Conservation (phyloP, 1,284 basidiomycete species). For the Apiotrichum veenhuisii region DNA sequence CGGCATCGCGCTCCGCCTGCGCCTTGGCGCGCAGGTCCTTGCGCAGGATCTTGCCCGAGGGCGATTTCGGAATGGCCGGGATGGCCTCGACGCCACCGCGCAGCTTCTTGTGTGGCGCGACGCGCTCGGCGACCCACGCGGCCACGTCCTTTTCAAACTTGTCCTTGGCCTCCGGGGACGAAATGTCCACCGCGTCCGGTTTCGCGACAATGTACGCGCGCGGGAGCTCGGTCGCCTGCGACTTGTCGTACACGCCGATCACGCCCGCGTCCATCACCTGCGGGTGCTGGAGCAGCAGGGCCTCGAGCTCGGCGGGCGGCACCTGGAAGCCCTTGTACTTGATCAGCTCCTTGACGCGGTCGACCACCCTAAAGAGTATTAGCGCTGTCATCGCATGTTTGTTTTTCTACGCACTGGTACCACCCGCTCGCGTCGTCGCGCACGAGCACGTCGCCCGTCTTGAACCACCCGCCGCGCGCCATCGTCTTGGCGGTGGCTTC, state of each 20-base stretch:
- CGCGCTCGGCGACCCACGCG: constrained; percentile 61
- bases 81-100: constrained; percentile 52
- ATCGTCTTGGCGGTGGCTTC: constrained; percentile 64
- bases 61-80: constrained; percentile 51
- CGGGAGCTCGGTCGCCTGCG: constrained; percentile 71
- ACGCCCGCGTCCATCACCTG: constrained; percentile 67
- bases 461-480: constrained; percentile 66
- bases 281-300: constrained; percentile 66
- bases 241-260: constrained; percentile 61
- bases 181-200: constrained; percentile 35
- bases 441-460: constrained; percentile 72
- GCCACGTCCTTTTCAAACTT: constrained; percentile 55
- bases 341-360: constrained; percentile 69
- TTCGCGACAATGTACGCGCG: constrained; percentile 61
- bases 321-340: constrained; percentile 63
- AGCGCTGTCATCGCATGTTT: not conserved
- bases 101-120: constrained; percentile 52
- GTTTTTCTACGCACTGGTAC: constrained; percentile 14
- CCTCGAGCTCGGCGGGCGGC: constrained; percentile 76
- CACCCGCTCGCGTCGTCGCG: constrained; percentile 59
- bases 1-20: constrained; percentile 26
- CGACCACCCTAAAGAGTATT: constrained; percentile 38
- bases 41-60: constrained; percentile 42
- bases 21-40: constrained; percentile 37
- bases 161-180: constrained; percentile 40